These are phyloP conservation scores for Laguncularia racemosa DNA, from an alignment of 345 rosid species.

Conservation along the genomic window DNA sequence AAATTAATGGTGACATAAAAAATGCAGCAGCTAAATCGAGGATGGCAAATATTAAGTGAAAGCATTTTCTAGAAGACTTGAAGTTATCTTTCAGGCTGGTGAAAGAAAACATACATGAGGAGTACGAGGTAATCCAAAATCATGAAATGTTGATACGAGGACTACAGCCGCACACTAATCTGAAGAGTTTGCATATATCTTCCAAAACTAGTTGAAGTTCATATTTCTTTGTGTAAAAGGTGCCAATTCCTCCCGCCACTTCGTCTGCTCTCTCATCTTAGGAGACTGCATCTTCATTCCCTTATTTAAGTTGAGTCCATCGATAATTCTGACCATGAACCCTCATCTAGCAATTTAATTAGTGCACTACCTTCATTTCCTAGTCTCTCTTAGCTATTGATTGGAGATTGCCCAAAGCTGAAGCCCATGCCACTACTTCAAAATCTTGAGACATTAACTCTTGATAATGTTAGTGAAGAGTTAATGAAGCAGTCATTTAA, in stretches of 20 bases:
- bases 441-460: not conserved
- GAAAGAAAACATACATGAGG: not conserved
- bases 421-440: not conserved
- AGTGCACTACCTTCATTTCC: not conserved
- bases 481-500: not conserved
- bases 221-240: not conserved
- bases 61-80: not conserved
- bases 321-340: not conserved
- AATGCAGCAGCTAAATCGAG: constrained; percentile 1
- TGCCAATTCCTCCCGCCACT: constrained; percentile 2
- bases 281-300: not conserved
- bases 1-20: not conserved
- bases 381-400: not conserved
- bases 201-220: not conserved
- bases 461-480: not conserved
- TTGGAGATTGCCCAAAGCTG: constrained; percentile 1
- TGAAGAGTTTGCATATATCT: not conserved
- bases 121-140: not conserved
- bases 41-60: not conserved
- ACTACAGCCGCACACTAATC: constrained; percentile 9
- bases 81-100: not conserved
- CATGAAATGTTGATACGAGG: not conserved
- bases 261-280: constrained; percentile 5
- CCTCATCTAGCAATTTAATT: not conserved
- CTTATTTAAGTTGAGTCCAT: not conserved